A percentile compares a stretch with the other conserved stretches of the same genome.
These are phyloP conservation scores for Phoma herbarum DNA, from an alignment of 2,329 filamentous ascomycete genomes.

Conservation along the genomic window DNA sequence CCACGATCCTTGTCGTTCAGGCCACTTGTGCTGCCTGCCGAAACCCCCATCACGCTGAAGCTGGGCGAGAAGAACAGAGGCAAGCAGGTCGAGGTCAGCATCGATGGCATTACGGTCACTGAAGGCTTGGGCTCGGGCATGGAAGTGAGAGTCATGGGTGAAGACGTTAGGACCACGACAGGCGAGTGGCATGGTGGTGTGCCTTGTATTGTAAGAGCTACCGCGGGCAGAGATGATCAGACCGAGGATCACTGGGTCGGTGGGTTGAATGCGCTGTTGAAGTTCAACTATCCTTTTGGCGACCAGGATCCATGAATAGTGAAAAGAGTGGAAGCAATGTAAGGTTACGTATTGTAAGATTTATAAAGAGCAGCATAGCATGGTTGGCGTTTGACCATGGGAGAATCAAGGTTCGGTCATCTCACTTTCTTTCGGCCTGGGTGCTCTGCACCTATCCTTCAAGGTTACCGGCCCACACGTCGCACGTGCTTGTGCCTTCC, in stretches of 20 bases:
- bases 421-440: neutral
- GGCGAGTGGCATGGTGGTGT: slow-evolving; percentile 78
- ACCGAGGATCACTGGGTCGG: slow-evolving; percentile 95
- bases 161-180: slow-evolving; percentile 66
- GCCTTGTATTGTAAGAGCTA: slow-evolving; percentile 83
- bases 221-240: slow-evolving; percentile 50
- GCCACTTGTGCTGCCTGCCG: slow-evolving; percentile 85
- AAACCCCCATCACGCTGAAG: slow-evolving; percentile 82
- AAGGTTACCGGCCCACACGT: neutral
- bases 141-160: slow-evolving; percentile 89
- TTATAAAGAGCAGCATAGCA: slow-evolving; percentile 4
- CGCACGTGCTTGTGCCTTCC: neutral
- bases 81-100: slow-evolving; percentile 60
- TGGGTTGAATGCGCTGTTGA: slow-evolving; percentile 88
- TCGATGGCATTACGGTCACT: slow-evolving; percentile 58
- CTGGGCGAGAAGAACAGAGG: slow-evolving; percentile 71
- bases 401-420: neutral
- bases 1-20: slow-evolving; percentile 91
- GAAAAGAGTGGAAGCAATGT: neutral
- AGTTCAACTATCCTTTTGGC: slow-evolving; percentile 98
- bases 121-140: slow-evolving; percentile 57
- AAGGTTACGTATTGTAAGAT: neutral
- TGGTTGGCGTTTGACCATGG: neutral
- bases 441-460: neutral
- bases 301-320: slow-evolving; percentile 50